Evolutionary conservation across 257 asterid genomes (phyloP).

Genomic region (Solanum medicagineum): DNA sequence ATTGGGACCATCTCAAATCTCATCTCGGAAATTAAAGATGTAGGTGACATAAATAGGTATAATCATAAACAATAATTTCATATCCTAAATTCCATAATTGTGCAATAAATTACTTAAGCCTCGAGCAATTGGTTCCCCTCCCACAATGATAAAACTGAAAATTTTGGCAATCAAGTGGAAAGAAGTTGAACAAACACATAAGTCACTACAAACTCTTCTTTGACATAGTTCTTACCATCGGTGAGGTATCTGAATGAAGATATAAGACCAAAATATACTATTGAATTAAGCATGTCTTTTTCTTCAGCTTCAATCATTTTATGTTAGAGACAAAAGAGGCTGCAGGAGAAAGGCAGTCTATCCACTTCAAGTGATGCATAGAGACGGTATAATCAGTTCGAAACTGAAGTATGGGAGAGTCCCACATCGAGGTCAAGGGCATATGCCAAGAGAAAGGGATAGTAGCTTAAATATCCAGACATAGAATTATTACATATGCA

Average conservation of each 20-base stretch:
- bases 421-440: neutral
- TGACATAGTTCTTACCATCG: neutral
- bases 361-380: neutral
- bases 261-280: neutral
- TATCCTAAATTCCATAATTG: neutral
- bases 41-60: neutral
- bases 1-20: neutral
- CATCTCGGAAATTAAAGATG: neutral
- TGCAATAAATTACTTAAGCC: neutral
- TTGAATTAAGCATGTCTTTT: neutral
- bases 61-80: neutral
- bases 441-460: neutral
- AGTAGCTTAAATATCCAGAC: neutral
- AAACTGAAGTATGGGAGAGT: neutral
- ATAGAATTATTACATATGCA: neutral
- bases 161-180: neutral
- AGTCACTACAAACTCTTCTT: neutral
- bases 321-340: neutral
- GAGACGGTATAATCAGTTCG: neutral
- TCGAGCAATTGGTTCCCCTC: neutral
- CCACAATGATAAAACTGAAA: neutral
- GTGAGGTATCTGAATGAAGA: neutral
- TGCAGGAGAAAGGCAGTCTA: neutral
- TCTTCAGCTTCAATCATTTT: neutral
- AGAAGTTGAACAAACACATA: neutral